phyloP scores from a whole-genome alignment of 2,329 filamentous ascomycete species.

The Venturia nashicola region DNA sequence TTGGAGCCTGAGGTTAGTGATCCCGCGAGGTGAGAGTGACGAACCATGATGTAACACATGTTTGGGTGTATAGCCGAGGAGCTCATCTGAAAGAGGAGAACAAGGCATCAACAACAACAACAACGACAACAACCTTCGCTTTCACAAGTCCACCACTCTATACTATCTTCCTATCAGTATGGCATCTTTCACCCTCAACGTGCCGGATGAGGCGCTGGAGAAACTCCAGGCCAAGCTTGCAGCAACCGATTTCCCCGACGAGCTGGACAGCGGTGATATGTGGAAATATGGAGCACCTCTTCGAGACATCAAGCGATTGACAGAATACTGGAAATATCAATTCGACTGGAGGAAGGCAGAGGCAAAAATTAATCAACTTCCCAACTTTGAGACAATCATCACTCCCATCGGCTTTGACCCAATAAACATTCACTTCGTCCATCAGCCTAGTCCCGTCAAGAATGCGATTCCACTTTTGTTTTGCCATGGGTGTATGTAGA shows the following conservation, averaged over 20 bases:
- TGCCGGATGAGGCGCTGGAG: constrained; percentile 40
- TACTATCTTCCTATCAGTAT: not conserved
- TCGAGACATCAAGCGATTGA: constrained; percentile 46
- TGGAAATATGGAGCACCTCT: constrained; percentile 51
- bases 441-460: constrained; percentile 38
- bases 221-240: constrained; percentile 45
- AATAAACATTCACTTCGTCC: constrained; percentile 52
- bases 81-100: not conserved
- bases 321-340: constrained; percentile 41
- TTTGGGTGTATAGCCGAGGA: not conserved
- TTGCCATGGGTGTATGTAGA: constrained; percentile 45
- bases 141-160: no score
- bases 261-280: constrained; percentile 29
- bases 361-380: constrained; percentile 44
- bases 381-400: constrained; percentile 35
- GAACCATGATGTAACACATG: not conserved
- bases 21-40: not conserved
- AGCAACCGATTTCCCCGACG: constrained; percentile 43
- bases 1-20: no score
- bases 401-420: constrained; percentile 45
- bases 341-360: constrained; percentile 53
- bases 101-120: not conserved
- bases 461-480: constrained; percentile 54
- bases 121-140: no score
- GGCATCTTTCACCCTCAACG: constrained; percentile 35